These are phyloP conservation scores for Boletus subcaerulescens DNA, from an alignment of 768 basidiomycete species.

Conservation along the genomic window DNA sequence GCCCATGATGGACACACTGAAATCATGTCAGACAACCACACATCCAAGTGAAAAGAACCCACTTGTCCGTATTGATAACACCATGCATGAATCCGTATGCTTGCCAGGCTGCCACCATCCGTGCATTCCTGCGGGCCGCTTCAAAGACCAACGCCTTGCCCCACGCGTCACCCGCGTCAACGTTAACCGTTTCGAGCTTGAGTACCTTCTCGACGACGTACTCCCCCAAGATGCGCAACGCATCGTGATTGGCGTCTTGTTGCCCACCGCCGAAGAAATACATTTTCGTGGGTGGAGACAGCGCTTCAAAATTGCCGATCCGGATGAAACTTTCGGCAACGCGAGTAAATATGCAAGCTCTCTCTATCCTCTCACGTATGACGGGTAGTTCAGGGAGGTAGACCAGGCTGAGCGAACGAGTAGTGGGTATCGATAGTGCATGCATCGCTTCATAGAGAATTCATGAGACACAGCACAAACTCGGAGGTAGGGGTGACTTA, in stretches of 20 bases:
- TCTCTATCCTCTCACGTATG: slow-evolving; percentile 68
- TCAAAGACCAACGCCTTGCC: slow-evolving; percentile 71
- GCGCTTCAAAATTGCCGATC: slow-evolving; percentile 86
- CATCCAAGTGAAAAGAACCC: slow-evolving; percentile 13
- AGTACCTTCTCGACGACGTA: slow-evolving; percentile 70
- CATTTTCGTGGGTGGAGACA: slow-evolving; percentile 62
- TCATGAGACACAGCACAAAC: slow-evolving; percentile 35
- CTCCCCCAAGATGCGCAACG: slow-evolving; percentile 67
- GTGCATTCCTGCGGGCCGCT: slow-evolving; percentile 78
- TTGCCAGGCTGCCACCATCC: slow-evolving; percentile 96
- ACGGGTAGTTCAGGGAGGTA: slow-evolving; percentile 74
- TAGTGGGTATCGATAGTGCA: slow-evolving; percentile 87
- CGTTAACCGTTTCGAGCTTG: slow-evolving; percentile 38
- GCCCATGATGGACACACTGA: slow-evolving; percentile 71
- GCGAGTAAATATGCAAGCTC: slow-evolving; percentile 72
- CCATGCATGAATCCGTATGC: slow-evolving; percentile 94
- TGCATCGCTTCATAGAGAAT: slow-evolving; percentile 50
- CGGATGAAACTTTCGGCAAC: slow-evolving; percentile 89
- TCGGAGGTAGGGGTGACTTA: not conserved
- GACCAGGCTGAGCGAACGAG: slow-evolving; percentile 79
- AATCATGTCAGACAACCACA: slow-evolving; percentile 5
- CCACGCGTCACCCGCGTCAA: slow-evolving; percentile 56
- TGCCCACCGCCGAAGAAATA: slow-evolving; percentile 79
- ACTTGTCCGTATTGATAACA: slow-evolving; percentile 98
- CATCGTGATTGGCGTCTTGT: slow-evolving; percentile 72